Evolutionary conservation across 2,329 filamentous ascomycete species (phyloP), one percentile per base, ranked within the genome.

Genomic region (Alternaria sp.): DNA sequence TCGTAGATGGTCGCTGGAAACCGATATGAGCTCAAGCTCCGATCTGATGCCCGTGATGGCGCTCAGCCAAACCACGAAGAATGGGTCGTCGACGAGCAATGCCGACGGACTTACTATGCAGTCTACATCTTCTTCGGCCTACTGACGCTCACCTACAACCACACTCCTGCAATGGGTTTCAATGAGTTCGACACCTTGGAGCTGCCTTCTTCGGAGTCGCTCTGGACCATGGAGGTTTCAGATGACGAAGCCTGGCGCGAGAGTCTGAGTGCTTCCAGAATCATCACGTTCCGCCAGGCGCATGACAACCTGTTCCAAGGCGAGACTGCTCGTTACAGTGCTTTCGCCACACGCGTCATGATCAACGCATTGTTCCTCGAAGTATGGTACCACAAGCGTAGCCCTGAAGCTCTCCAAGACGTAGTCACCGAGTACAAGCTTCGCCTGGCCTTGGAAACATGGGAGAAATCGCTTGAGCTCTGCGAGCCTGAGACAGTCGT

Each of bases 81-180:
- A 77, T 99, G 96, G 96, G 90, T 98, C 47, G 93, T 97, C 74
- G 96, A 99, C 76, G 96, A 99, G 81, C 93, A 95, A 54, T 97
- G 96, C 80, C 90, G 95, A 63, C 92, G 96, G 65, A 98, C 96
- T 1, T 99, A 98, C 83, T 99, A 97, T 75, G 95, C 96, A 1
- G 96, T 98, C 63, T 99, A 98, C 84, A 97, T 98, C 81, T 98
- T 98, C 87, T 98, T 98, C 77, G 96, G 96, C 59, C 87, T 98
- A 74, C 83, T 98, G 72, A 98, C 96, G 1, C 81, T 99, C 81
- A 96, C 95, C 0, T 99, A 96, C 86, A 98, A 98, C 79, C 96
- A 98, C 82, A 98, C 95, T 1, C 96, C 96, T 12, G 95, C 94
- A 30, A 97, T 99, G 84, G 94, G 93, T 81, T 97, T 97, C 85